Conservation (phyloP, 2,329 filamentous ascomycete species). For the Aureobasidium sp. region DNA sequence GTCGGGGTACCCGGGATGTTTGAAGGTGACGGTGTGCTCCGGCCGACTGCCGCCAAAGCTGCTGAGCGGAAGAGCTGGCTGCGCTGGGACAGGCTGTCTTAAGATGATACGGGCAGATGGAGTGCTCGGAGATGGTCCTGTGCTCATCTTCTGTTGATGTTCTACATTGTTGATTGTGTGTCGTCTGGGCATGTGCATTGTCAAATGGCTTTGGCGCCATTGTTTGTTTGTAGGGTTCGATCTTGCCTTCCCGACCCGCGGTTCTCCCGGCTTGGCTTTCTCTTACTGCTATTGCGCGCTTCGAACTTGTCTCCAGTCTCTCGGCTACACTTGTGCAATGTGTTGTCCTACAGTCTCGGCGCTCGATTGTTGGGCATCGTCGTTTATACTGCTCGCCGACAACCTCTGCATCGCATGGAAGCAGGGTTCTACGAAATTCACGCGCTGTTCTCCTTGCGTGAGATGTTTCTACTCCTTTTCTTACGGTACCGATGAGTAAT, state of each 20-base stretch:
- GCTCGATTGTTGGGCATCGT: background rate
- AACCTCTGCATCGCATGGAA: background rate
- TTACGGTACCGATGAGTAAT: background rate
- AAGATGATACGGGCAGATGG: background rate
- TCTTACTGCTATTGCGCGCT: background rate
- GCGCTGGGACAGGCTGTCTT: slow-evolving; percentile 8
- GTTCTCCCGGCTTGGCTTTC: slow-evolving; percentile 10
- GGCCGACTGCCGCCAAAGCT: slow-evolving; percentile 6
- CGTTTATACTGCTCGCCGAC: background rate
- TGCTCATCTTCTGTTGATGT: slow-evolving; percentile 4
- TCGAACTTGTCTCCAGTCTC: background rate
- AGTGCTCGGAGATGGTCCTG: background rate
- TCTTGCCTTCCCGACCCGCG: background rate
- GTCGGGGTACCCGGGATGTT: slow-evolving; percentile 23
- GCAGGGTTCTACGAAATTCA: background rate
- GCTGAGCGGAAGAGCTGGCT: slow-evolving; percentile 10
- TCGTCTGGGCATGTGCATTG: slow-evolving; percentile 5
- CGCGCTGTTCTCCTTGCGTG: background rate
- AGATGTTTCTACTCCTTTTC: background rate
- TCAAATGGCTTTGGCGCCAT: background rate
- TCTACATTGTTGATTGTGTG: slow-evolving; percentile 2
- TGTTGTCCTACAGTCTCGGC: background rate
- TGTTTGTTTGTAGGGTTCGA: slow-evolving; percentile 7
- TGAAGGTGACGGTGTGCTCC: slow-evolving; percentile 17
- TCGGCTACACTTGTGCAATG: background rate